Evolutionary conservation across 2,329 filamentous ascomycete species (phyloP).

Genomic region (Cladosporium sp.): DNA sequence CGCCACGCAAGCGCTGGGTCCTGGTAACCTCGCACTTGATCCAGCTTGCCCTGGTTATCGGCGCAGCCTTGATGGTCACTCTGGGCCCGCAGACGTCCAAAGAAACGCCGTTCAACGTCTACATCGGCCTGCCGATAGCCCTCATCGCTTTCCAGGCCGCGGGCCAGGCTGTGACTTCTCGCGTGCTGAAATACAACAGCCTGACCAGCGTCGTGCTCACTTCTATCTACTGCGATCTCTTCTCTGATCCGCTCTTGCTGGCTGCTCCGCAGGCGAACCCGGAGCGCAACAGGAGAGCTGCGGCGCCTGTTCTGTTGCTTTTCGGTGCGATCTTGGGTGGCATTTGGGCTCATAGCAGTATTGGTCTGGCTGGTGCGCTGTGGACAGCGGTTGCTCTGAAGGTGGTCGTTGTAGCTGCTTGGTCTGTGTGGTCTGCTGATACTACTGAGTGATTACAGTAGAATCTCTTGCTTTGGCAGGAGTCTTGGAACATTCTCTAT

Average conservation of each 20-base stretch:
- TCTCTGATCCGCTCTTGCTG: slow-evolving; percentile 58
- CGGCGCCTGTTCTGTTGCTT: slow-evolving; percentile 49
- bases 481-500: no score
- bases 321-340: slow-evolving; percentile 54
- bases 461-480: no score
- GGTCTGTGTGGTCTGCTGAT: slow-evolving; percentile 41
- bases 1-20: slow-evolving; percentile 61
- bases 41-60: slow-evolving; percentile 39
- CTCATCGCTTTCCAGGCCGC: slow-evolving; percentile 73
- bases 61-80: slow-evolving; percentile 40
- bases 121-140: slow-evolving; percentile 61
- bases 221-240: slow-evolving; percentile 76
- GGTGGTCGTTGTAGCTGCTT: slow-evolving; percentile 34
- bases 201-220: slow-evolving; percentile 80
- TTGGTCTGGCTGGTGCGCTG: slow-evolving; percentile 49
- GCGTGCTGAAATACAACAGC: slow-evolving; percentile 64
- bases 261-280: slow-evolving; percentile 39
- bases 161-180: slow-evolving; percentile 70
- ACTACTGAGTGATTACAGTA: no score
- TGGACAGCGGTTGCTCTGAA: slow-evolving; percentile 47
- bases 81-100: slow-evolving; percentile 26
- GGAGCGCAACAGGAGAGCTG: slow-evolving; percentile 51
- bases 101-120: slow-evolving; percentile 21
- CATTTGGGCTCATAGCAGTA: slow-evolving; percentile 48
- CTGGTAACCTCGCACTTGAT: slow-evolving; percentile 46